Percentiles rank a stretch among this genome's conserved stretches.
Evolutionary conservation across 2,329 filamentous ascomycete genomes (phyloP).

Genomic region (Aspergillus ustus): DNA sequence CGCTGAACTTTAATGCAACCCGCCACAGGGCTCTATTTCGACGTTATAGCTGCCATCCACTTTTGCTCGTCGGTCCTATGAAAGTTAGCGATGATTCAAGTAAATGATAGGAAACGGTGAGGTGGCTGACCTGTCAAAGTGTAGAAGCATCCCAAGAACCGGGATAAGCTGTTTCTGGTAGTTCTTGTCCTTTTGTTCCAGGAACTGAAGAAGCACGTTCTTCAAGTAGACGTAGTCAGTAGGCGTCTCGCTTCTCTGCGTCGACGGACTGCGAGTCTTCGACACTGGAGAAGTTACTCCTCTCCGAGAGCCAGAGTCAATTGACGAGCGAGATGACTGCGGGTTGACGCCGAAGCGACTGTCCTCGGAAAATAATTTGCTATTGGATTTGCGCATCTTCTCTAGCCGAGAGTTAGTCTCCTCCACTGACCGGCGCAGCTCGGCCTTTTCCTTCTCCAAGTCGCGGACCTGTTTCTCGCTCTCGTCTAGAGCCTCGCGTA

Average conservation of each 20-base stretch:
- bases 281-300: conserved; percentile 55
- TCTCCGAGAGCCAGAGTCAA: conserved; percentile 56
- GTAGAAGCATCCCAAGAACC: conserved; percentile 67
- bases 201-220: conserved; percentile 68
- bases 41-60: conserved; percentile 76
- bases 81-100: conserved; percentile 20
- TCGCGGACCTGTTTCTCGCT: conserved; percentile 83
- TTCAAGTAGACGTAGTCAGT: conserved; percentile 69
- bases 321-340: conserved; percentile 62
- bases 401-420: conserved; percentile 78
- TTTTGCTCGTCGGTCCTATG: conserved; percentile 77
- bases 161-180: conserved; percentile 70
- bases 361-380: conserved; percentile 65
- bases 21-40: conserved; percentile 40
- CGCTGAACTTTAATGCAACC: conserved; percentile 20
- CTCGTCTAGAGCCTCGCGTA: conserved; percentile 81
- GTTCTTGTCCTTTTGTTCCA: conserved; percentile 70
- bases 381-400: conserved; percentile 71
- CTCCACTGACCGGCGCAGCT: conserved; percentile 76
- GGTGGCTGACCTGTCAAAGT: conserved; percentile 63
- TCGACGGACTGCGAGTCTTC: conserved; percentile 40
- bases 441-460: conserved; percentile 79
- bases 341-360: conserved; percentile 54
- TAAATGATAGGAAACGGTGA: background rate
- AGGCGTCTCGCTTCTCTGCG: conserved; percentile 43